phyloP scores from a whole-genome alignment of 495 filamentous ascomycete genomes.

The Neurospora terricola region DNA sequence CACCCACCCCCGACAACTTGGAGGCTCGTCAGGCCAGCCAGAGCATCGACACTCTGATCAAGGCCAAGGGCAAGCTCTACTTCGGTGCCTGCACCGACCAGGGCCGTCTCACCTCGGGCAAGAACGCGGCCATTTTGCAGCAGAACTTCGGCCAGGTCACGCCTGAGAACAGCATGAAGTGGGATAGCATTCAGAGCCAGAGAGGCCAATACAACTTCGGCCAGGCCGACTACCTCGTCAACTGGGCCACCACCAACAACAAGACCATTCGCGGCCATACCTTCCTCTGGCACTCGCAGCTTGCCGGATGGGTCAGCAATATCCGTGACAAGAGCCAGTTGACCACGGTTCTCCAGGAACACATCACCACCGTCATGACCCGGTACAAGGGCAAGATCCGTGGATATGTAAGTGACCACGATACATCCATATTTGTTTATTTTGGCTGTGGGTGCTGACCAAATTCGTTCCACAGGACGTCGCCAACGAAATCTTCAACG shows the following conservation, averaged over 20 bases:
- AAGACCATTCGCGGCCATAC: slow-evolving; percentile 55
- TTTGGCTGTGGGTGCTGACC: too few species aligned
- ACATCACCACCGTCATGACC: slow-evolving; percentile 45
- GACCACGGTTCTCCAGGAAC: slow-evolving; percentile 47
- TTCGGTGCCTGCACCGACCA: slow-evolving; percentile 48
- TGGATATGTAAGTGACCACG: slow-evolving; percentile 36
- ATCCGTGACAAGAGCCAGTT: slow-evolving; percentile 42
- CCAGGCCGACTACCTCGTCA: slow-evolving; percentile 45
- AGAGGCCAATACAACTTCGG: slow-evolving; percentile 42
- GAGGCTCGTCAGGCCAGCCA: slow-evolving; percentile 28
- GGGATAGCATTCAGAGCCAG: slow-evolving; percentile 40
- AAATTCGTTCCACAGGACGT: slow-evolving; percentile 36
- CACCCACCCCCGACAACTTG: slow-evolving; percentile 22
- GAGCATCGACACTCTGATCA: slow-evolving; percentile 45
- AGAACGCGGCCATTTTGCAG: slow-evolving; percentile 45
- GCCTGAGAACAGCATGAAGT: slow-evolving; percentile 62
- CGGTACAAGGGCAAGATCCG: slow-evolving; percentile 55
- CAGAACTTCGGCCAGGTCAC: slow-evolving; percentile 54
- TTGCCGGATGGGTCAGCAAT: slow-evolving; percentile 48
- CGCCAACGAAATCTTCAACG: slow-evolving; percentile 62
- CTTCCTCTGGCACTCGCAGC: slow-evolving; percentile 54
- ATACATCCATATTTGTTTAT: too few species aligned
- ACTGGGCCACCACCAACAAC: slow-evolving; percentile 47
- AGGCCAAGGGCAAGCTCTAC: slow-evolving; percentile 52
- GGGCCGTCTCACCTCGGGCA: slow-evolving; percentile 37